Base-by-base conservation (phyloP, 805 yeast genomes). In the Metschnikowia borealis region DNA sequence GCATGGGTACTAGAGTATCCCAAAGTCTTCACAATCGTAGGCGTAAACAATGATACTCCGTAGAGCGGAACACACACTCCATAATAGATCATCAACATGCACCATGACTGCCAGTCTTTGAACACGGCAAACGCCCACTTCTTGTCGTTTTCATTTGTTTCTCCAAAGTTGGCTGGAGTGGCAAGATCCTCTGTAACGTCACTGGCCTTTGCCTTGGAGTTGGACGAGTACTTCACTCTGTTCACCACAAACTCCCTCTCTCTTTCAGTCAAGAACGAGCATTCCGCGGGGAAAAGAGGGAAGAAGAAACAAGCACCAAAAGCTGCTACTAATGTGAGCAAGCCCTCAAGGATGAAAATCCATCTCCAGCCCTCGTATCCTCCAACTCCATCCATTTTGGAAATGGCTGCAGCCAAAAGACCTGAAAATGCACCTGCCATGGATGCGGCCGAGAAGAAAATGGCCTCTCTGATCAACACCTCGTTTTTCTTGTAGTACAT, bases 381-480 rank as follows among this genome's bases (percentile, higher is more conserved):
- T 5, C 56, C 56, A 15, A 45, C 52, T 5, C 74, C 74, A 54
- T 81, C 74, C 58, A 85, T 70, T 37, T 81, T 81, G 57, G 80
- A 67, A 53, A 84, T 79, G 54, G 80, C 81, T 58, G 78, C 82
- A 6, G 91, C 89, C 56, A 86, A 75, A 29, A 87, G 81, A 51
- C 90, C 90, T 13, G 85, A 85, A 57, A 87, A 85, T 21, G 87
- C 90, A 63, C 94, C 91, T 2, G 91, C 88, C 48, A 87, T 73
- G 55, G 85, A 80, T 3, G 91, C 84, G 43, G 85, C 81, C 33
- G 85, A 73, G 69, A 86, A 85, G 67, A 86, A 85, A 47, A 82
- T 77, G 34, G 85, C 77, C 64, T 83, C 84, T 47, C 92, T 69
- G 62, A 83, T 78, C 67, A 84, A 89, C 11, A 89, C 78, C 64